Base-by-base conservation (phyloP, 495 filamentous ascomycete species). In the Aspergillus egyptiacus region DNA sequence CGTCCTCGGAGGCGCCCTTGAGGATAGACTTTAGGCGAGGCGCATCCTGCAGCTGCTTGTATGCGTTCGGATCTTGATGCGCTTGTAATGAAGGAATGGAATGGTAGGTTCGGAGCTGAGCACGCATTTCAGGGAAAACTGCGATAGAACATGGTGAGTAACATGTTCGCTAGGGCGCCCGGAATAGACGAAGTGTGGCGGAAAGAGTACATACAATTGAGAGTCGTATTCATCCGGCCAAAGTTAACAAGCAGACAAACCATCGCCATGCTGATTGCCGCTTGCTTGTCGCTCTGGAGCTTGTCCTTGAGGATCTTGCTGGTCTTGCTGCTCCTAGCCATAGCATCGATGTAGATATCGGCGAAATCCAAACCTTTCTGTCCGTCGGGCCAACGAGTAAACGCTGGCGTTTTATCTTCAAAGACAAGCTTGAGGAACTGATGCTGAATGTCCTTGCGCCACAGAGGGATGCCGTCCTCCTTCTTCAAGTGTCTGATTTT, bases 111-210 rank as follows among this genome's bases (percentile, higher is more conserved):
- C 93, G 87, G 27, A 98, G 77, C 57, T 97, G 93, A 35, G 93
- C 93, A 66, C 95, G 89, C 93, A 98, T 98, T 68, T 98, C 93
- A 22, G 94, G 93, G 67, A 98, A 98, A 72, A 98, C 91, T 97
- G 53, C 74, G 52, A 79, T 66, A 19, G 13, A 18, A 31, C 33
- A 46, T 45, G 32, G 32, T 53, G 38, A 65, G 56, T 48, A 50
- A 22, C 31, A 11, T 24, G 24, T 13, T 14, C 40, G 7, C 13
- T 13, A 46, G 9, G 23, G 15, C 3, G 11, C 4, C 5, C 28
- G 2, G 19, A 13, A 14, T 17, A 27, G 15, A 18, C 28, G 9
- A 27, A 14, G 4, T 17, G 33, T n/a, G 20, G 11, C 27, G 22
- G 20, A 42, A 35, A 42, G 51, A 50, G 35, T 48, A 63, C 79